Conservation (phyloP, 495 filamentous ascomycete species). For the Podospora appendiculata region DNA sequence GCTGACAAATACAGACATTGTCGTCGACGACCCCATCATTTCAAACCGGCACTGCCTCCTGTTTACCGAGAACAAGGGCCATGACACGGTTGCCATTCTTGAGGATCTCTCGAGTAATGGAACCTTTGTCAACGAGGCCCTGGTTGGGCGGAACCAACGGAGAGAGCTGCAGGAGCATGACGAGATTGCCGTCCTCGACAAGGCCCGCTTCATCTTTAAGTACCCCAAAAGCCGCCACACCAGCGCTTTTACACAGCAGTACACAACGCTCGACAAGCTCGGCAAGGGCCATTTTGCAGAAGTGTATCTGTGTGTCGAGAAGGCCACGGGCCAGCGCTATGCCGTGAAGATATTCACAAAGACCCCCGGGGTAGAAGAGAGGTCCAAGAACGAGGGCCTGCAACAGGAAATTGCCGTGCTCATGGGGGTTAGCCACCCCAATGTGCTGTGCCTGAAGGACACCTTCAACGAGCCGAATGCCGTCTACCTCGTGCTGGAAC, state of each 20-base stretch:
- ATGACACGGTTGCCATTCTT: constrained; percentile 70
- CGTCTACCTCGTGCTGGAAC: constrained; percentile 86
- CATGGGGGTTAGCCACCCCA: constrained; percentile 95
- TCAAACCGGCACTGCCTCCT: constrained; percentile 92
- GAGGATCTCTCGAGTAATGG: constrained; percentile 96
- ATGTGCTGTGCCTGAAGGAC: constrained; percentile 87
- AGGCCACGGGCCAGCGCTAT: constrained; percentile 70
- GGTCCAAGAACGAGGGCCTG: constrained; percentile 71
- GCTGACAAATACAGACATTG: constrained; percentile 53
- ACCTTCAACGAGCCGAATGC: constrained; percentile 88
- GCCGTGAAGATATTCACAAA: constrained; percentile 95
- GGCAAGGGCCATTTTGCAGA: constrained; percentile 97
- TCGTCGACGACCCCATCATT: constrained; percentile 73
- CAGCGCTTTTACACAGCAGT: constrained; percentile 79
- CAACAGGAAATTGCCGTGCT: constrained; percentile 95
- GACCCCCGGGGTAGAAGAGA: constrained; percentile 66
- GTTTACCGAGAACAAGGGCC: constrained; percentile 78
- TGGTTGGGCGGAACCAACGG: constrained; percentile 86
- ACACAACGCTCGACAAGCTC: constrained; percentile 73
- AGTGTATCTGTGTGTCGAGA: constrained; percentile 86
- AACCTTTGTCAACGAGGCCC: constrained; percentile 87
- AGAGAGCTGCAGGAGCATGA: constrained; percentile 82
- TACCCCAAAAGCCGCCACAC: constrained; percentile 72
- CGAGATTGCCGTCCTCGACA: constrained; percentile 76
- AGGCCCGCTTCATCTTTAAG: constrained; percentile 80